Percentiles rank a stretch among this genome's conserved stretches.
phyloP scores from a whole-genome alignment of 176 grass and related monocot species.

The Bromus sterilis region DNA sequence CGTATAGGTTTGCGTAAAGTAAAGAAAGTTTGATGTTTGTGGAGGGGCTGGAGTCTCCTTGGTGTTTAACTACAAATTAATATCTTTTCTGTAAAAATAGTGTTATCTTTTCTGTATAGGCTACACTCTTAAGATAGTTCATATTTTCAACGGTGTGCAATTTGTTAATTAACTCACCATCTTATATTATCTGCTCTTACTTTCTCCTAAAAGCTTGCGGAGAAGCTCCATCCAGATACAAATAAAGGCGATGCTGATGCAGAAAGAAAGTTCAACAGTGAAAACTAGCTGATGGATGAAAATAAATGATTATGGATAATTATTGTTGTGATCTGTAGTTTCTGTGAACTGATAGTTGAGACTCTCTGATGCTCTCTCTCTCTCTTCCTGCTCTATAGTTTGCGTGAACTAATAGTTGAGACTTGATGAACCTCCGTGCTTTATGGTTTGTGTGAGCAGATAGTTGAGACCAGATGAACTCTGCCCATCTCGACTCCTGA shows the following conservation, averaged over 20 bases:
- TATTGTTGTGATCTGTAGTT: too few species aligned
- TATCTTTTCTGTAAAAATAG: background rate
- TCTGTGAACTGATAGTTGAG: too few species aligned
- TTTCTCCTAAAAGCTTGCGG: conserved; percentile 60
- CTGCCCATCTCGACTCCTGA: too few species aligned
- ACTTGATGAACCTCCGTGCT: too few species aligned
- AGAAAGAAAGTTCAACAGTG: conserved; percentile 94
- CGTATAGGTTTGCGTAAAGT: background rate
- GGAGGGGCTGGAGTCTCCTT: background rate
- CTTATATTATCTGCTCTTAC: background rate
- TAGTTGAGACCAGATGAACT: too few species aligned
- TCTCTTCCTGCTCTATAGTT: too few species aligned
- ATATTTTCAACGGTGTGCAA: background rate
- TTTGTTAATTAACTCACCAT: background rate
- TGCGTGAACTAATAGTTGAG: too few species aligned
- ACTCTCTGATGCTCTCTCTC: too few species aligned
- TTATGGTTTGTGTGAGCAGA: too few species aligned
- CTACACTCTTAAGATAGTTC: background rate
- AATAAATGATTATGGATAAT: too few species aligned
- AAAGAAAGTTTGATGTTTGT: background rate
- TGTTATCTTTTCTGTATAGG: conserved; percentile 1
- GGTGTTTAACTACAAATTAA: background rate
- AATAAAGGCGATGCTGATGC: conserved; percentile 88
- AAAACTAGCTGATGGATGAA: too few species aligned
- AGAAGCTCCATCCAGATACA: conserved; percentile 97